Evolutionary conservation across 2,329 filamentous ascomycete species (phyloP), one percentile per base, ranked within the genome.

Genomic region (Fusarium foetens): DNA sequence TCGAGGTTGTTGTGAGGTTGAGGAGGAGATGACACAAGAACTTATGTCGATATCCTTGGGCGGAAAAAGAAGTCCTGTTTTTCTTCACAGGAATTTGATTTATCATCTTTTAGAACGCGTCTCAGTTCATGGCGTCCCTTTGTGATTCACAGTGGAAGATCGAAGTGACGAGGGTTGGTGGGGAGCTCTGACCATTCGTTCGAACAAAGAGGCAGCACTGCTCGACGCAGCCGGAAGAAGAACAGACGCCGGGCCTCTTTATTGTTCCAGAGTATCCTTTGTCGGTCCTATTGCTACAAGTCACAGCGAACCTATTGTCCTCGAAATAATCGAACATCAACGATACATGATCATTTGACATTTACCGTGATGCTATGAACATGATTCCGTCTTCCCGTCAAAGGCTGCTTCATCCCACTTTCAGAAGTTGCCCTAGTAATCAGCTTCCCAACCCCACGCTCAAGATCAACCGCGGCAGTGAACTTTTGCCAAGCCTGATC

Each of bases 311-410:
- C 8, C 43, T 16, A 33, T 33, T 25, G 29, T 33, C 8, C n/a
- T 10, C 8, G 8, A 23, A 3, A 33, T 8, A 9, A 16, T 27
- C 16, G 19, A 38, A 6, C 5, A 6, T 39, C 2, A n/a, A 38
- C 14, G 8, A 16, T 5, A 86, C 12, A 86, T 89, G 31, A 79
- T 80, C 29, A 81, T 81, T 39, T 14, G 19, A 54, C 35, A 17
- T 19, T 27, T 12, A 62, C 8, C 2, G 12, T 17, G 25, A 65
- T 33, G 11, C 27, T 42, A 23, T 63, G 48, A 5, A 49, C 48
- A 31, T 63, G 58, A 17, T 63, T 65, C 1, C 58, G 29, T 6
- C 62, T 52, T 23, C 58, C 48, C 0, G 5, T 7, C 21, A 54
- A 42, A 29, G 48, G 48, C 8, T 65, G 48, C 4, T n/a, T 6